Evolutionary conservation across 1,284 basidiomycete genomes (phyloP).

Genomic region (Golubevia pallescens): DNA sequence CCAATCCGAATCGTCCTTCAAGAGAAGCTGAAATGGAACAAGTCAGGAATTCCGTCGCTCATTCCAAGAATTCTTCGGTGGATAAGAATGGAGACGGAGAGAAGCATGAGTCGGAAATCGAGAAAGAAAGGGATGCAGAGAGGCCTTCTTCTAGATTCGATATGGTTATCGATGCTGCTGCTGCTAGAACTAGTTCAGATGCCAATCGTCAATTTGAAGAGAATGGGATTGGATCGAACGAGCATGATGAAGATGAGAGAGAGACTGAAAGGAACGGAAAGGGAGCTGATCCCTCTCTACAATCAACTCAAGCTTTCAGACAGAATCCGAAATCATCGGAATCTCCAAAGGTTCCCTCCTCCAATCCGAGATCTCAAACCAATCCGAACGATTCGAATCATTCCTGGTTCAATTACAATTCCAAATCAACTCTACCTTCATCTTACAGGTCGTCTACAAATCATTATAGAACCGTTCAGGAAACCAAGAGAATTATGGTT

Average conservation of each 20-base stretch:
- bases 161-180: background rate
- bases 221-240: background rate
- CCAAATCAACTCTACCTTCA: too few relatives aligned
- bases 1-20: background rate
- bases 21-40: background rate
- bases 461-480: background rate
- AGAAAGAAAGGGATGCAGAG: background rate
- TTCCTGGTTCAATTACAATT: too few relatives aligned
- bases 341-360: too few relatives aligned
- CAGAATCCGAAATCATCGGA: too few relatives aligned
- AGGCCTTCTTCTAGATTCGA: background rate
- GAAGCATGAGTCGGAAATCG: background rate
- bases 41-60: background rate
- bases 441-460: too few relatives aligned
- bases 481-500: background rate
- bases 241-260: background rate
- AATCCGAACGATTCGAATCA: background rate
- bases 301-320: too few relatives aligned
- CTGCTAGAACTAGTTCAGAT: background rate
- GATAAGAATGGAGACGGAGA: background rate
- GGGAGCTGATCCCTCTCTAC: too few relatives aligned
- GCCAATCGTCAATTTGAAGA: background rate
- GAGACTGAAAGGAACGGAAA: too few relatives aligned
- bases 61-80: background rate
- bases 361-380: too few relatives aligned